A percentile compares a stretch with the other conserved stretches of the same genome.
Conservation (phyloP, 495 filamentous ascomycete genomes). For the Penicillium taxi region DNA sequence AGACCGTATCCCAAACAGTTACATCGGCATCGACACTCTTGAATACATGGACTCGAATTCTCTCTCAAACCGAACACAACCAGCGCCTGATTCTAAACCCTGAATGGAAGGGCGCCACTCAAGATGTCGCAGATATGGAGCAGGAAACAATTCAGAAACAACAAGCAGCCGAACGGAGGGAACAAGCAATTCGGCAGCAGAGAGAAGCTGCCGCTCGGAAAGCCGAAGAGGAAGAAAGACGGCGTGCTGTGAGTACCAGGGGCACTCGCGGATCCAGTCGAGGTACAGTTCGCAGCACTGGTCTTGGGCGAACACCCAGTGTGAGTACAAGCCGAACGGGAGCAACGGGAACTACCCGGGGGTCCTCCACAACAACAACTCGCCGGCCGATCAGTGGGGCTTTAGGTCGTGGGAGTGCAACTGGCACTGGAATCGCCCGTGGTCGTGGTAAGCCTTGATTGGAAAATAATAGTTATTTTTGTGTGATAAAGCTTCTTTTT, state of each 20-base stretch:
- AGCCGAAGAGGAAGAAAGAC: slow-evolving; percentile 66
- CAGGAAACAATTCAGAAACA: slow-evolving; percentile 61
- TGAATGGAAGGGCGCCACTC: slow-evolving; percentile 78
- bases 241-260: slow-evolving; percentile 41
- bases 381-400: slow-evolving; percentile 44
- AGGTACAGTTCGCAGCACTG: slow-evolving; percentile 37
- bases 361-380: slow-evolving; percentile 31
- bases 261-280: slow-evolving; percentile 39
- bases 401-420: slow-evolving; percentile 28
- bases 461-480: slow-evolving; percentile 3
- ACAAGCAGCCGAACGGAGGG: slow-evolving; percentile 66
- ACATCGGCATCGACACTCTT: slow-evolving; percentile 85
- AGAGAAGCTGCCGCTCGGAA: slow-evolving; percentile 60
- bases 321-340: slow-evolving; percentile 27
- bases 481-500: slow-evolving; percentile 10
- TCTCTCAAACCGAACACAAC: slow-evolving; percentile 95
- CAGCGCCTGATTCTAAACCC: slow-evolving; percentile 84
- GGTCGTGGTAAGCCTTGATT: slow-evolving; percentile 30
- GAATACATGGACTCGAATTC: slow-evolving; percentile 90
- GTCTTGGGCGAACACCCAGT: slow-evolving; percentile 41
- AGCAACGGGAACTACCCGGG: slow-evolving; percentile 20
- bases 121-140: slow-evolving; percentile 77
- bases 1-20: slow-evolving; percentile 84
- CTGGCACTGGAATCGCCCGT: slow-evolving; percentile 34
- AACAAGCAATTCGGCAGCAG: slow-evolving; percentile 64